Base-by-base conservation (phyloP, 495 filamentous ascomycete genomes). In the Penicillium mononematosum region DNA sequence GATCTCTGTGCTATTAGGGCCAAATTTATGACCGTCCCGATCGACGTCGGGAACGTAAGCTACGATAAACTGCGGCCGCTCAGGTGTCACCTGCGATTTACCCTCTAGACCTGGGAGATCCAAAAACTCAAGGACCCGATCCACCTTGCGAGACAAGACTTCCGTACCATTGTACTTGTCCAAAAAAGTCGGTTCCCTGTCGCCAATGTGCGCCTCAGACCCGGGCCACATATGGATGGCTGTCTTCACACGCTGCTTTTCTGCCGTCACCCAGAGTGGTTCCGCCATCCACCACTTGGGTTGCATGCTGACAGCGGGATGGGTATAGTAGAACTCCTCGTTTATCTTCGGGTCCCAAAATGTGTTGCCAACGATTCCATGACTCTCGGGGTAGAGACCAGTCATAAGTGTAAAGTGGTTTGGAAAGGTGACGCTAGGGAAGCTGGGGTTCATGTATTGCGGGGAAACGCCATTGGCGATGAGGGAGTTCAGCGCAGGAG, bases 191-290 rank as follows among this genome's bases (percentile, higher is more conserved):
- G 91, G 90, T 43, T 91, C 86, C 32, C 83, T 71, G 10, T 74
- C 76, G 24, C 82, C 76, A 56, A 79, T 75, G 61, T 89, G 85
- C 1, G 90, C 91, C 70, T 98, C 95, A 19, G 88, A 92, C 3
- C 95, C 94, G 0, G 95, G 94, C 94, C 94, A 99, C 94, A 99
- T 99, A 67, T 98, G 95, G 27, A 98, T 85, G 16, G 90, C 95
- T 29, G 83, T 84, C 52, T 78, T 82, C 47, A 96, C 75, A 6
- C 85, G 85, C 51, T 85, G 82, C 34, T 85, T 84, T 66, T 97
- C 92, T 7, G 94, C 92, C 0, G 94, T 93, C 34, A 87, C 85
- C 94, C 94, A 99, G 42, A 99, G 73, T 0, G 94, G 94, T 64
- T 97, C 92, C 0, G 91, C 92, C 51, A 78, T 77, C 94, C 95